Percentiles rank a stretch among this genome's conserved stretches.
Conservation (phyloP, 768 basidiomycete species). For the Rhizopogon salebrosus region DNA sequence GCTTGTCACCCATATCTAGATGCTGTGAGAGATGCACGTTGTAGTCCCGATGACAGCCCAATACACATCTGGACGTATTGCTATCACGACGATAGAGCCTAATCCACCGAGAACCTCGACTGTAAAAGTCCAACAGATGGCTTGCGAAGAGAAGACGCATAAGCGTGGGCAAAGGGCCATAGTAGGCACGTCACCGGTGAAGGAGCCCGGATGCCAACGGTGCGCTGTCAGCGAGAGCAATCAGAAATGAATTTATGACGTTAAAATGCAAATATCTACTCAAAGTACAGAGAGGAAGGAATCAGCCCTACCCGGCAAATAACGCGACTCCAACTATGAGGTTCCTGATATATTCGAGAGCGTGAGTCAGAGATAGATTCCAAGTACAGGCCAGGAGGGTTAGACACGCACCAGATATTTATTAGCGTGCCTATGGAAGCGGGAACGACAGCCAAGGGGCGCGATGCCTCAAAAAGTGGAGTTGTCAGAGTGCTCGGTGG, state of each 20-base stretch:
- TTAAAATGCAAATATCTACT: conserved; percentile 37
- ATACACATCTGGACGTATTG: conserved; percentile 69
- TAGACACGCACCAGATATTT: conserved; percentile 51
- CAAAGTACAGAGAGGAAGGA: conserved; percentile 66
- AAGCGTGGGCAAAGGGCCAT: conserved; percentile 80
- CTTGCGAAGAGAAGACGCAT: conserved; percentile 86
- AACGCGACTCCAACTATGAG: conserved; percentile 22
- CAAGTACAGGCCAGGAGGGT: conserved; percentile 31
- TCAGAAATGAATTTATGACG: neutral
- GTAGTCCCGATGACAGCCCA: conserved; percentile 92
- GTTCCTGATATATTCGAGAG: neutral
- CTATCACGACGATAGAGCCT: conserved; percentile 29
- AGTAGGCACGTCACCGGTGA: too few relatives aligned
- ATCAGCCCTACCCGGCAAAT: conserved; percentile 52
- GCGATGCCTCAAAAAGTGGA: too few relatives aligned
- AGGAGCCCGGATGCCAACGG: conserved; percentile 84
- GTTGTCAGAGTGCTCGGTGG: too few relatives aligned
- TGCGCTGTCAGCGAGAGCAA: conserved; percentile 64
- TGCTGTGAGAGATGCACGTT: conserved; percentile 73
- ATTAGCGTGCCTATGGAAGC: conserved; percentile 61
- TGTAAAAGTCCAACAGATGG: conserved; percentile 93
- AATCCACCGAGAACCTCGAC: conserved; percentile 59
- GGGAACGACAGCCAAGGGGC: conserved; percentile 71
- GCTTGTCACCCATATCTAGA: conserved; percentile 95
- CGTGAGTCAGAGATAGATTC: conserved; percentile 6